These are phyloP conservation scores for Codiaeum variegatum DNA, from an alignment of 441 rosid genomes.

Conservation along the genomic window DNA sequence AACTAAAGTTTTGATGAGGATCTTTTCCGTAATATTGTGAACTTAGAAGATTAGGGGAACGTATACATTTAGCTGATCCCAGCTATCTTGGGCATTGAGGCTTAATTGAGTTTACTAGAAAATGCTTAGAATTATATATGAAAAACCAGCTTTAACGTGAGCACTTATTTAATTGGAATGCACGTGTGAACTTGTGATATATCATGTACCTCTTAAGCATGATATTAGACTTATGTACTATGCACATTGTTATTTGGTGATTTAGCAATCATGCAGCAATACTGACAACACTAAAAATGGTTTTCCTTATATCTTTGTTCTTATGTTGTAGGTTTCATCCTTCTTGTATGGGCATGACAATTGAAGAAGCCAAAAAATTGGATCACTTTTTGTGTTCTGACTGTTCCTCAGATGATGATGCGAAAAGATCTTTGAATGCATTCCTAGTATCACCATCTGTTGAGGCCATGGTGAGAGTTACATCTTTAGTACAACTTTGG, in stretches of 20 bases:
- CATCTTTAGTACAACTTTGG: background rate
- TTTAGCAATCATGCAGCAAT: background rate
- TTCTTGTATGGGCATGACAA: constrained; percentile 76
- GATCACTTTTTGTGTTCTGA: constrained; percentile 79
- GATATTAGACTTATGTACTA: background rate
- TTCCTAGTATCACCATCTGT: constrained; percentile 50
- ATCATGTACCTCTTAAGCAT: background rate
- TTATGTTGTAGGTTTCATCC: constrained; percentile 44
- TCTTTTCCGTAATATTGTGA: background rate
- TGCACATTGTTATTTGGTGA: background rate
- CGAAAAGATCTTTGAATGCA: constrained; percentile 54
- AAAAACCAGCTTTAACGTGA: background rate
- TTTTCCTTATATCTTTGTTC: constrained; percentile 8
- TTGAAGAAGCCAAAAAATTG: constrained; percentile 80
- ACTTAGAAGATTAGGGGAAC: no score
- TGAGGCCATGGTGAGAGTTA: constrained; percentile 55
- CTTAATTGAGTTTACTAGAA: background rate
- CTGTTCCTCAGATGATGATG: constrained; percentile 63
- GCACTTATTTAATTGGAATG: background rate
- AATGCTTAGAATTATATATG: background rate
- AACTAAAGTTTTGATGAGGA: background rate
- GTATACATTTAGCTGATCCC: background rate
- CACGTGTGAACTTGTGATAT: background rate
- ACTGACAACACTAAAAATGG: background rate
- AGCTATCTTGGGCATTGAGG: background rate